Conservation (phyloP, 2,329 filamentous ascomycete genomes). For the Endoconidiophora polonica region DNA sequence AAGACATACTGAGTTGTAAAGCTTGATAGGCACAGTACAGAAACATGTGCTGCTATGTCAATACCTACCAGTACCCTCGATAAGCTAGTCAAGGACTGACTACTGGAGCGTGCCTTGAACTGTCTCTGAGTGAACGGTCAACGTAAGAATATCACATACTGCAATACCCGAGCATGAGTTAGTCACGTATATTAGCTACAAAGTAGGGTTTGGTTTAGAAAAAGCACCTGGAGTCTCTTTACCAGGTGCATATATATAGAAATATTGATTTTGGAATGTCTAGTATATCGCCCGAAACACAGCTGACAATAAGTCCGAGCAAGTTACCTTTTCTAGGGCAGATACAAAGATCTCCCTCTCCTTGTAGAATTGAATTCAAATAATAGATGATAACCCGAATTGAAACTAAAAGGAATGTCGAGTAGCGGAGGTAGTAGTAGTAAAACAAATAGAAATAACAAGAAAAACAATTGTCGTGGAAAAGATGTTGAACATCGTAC, state of each 20-base stretch:
- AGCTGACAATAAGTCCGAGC: not conserved
- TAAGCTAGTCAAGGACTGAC: too few relatives aligned
- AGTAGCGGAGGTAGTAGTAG: not conserved
- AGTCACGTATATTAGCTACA: too few relatives aligned
- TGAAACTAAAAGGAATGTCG: constrained; percentile 1
- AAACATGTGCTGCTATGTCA: too few relatives aligned
- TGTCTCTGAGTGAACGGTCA: too few relatives aligned
- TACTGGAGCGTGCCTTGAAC: too few relatives aligned
- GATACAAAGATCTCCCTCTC: constrained; percentile 9
- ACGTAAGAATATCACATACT: too few relatives aligned
- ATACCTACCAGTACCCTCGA: too few relatives aligned
- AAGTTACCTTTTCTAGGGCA: constrained; percentile 3
- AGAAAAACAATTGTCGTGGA: not conserved
- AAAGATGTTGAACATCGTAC: not conserved
- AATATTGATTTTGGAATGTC: not conserved
- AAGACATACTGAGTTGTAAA: too few relatives aligned
- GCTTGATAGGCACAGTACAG: too few relatives aligned
- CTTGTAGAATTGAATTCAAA: constrained; percentile 1
- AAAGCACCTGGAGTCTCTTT: too few relatives aligned
- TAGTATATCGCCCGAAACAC: not conserved
- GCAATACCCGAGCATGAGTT: too few relatives aligned
- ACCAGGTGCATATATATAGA: not conserved
- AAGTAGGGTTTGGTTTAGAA: too few relatives aligned
- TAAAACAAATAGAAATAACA: not conserved
- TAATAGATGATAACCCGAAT: constrained; percentile 9